Percentiles rank a stretch among this genome's conserved stretches.
phyloP scores from a whole-genome alignment of 2,329 filamentous ascomycete species.

The Fusarium nisikadoi region DNA sequence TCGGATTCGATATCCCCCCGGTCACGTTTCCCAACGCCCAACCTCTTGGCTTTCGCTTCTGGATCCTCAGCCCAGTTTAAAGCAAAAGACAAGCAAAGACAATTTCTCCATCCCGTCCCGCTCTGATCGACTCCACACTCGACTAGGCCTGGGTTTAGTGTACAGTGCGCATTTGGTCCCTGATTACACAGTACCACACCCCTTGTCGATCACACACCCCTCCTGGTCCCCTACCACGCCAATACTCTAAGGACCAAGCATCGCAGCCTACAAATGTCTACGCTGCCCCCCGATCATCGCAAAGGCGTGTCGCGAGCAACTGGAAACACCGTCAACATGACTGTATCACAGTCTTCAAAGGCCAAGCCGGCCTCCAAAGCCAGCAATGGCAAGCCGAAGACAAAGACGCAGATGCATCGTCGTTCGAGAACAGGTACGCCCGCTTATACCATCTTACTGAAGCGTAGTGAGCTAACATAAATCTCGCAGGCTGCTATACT shows the following conservation, averaged over 20 bases:
- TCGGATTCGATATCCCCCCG: constrained; percentile 34
- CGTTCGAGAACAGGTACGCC: constrained; percentile 87
- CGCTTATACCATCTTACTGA: constrained; percentile 45
- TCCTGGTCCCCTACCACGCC: constrained; percentile 41
- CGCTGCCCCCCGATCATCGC: constrained; percentile 70
- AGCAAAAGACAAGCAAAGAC: constrained; percentile 16
- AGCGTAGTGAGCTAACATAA: constrained; percentile 10
- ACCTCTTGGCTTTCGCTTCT: constrained; percentile 39
- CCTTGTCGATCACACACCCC: constrained; percentile 39
- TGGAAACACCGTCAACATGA: constrained; percentile 66
- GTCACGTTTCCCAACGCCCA: constrained; percentile 39
- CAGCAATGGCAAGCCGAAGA: constrained; percentile 67
- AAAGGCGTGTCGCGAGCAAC: constrained; percentile 61
- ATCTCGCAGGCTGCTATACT: constrained; percentile 70
- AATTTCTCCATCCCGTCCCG: constrained; percentile 46
- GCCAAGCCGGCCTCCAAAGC: constrained; percentile 67
- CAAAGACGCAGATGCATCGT: constrained; percentile 88
- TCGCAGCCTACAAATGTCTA: constrained; percentile 68
- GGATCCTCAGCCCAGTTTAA: constrained; percentile 34
- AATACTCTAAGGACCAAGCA: constrained; percentile 48
- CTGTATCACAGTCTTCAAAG: constrained; percentile 68
- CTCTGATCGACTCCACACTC: constrained; percentile 43
- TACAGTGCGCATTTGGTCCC: constrained; percentile 4
- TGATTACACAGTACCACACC: constrained; percentile 40
- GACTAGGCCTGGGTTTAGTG: constrained; percentile 25